Conservation (phyloP, 2,329 filamentous ascomycete species). For the Penicillium griseofulvum region DNA sequence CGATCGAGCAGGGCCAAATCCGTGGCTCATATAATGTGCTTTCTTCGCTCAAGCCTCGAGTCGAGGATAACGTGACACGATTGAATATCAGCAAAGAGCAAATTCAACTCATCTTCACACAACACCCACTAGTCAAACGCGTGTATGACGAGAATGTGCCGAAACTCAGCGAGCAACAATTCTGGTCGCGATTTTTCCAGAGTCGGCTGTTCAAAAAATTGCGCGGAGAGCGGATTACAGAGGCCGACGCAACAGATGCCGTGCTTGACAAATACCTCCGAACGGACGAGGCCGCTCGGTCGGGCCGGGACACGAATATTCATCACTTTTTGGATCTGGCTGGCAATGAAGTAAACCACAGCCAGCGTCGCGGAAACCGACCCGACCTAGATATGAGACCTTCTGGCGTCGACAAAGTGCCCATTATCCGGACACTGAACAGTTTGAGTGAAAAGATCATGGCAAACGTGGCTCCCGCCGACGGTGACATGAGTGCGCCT, state of each 20-base stretch:
- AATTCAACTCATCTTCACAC: slow-evolving; percentile 86
- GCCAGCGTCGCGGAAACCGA: slow-evolving; percentile 78
- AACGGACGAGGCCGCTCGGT: slow-evolving; percentile 60
- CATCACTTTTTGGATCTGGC: slow-evolving; percentile 89
- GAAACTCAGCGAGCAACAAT: slow-evolving; percentile 72
- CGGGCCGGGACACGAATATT: slow-evolving; percentile 59
- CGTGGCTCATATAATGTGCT: slow-evolving; percentile 92
- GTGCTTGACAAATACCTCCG: slow-evolving; percentile 85
- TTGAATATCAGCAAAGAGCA: slow-evolving; percentile 88
- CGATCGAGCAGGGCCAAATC: slow-evolving; percentile 81
- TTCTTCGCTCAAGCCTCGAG: slow-evolving; percentile 78
- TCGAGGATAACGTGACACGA: slow-evolving; percentile 70
- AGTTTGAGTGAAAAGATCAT: slow-evolving; percentile 90
- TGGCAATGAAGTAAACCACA: slow-evolving; percentile 93
- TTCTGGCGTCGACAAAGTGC: slow-evolving; percentile 68
- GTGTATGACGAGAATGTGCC: slow-evolving; percentile 94
- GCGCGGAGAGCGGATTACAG: slow-evolving; percentile 80
- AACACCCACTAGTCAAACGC: slow-evolving; percentile 84
- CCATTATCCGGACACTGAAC: slow-evolving; percentile 86
- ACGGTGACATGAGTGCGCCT: slow-evolving; percentile 64
- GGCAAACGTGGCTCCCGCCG: slow-evolving; percentile 77
- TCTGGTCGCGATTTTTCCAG: slow-evolving; percentile 93
- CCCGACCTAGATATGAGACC: slow-evolving; percentile 90
- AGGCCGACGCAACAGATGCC: slow-evolving; percentile 71
- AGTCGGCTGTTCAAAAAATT: slow-evolving; percentile 87